Conservation (phyloP, 345 rosid genomes). For the Anacardium occidentale region DNA sequence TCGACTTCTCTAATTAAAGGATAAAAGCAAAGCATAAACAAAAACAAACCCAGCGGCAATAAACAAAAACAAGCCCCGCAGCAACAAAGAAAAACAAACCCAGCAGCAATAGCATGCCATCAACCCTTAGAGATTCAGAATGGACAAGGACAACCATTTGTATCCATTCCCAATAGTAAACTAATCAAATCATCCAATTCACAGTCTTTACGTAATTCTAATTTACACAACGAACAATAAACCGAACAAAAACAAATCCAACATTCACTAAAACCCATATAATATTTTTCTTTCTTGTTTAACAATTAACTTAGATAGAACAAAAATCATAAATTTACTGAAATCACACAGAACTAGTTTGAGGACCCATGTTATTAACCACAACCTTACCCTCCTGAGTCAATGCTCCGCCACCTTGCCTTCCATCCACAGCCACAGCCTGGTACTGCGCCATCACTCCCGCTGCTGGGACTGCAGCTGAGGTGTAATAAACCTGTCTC, state of each 20-base stretch:
- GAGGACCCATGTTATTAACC: conserved; percentile 27
- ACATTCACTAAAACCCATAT: conserved; percentile 19
- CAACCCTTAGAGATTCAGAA: background rate
- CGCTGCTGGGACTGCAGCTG: conserved; percentile 15
- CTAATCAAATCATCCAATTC: conserved; percentile 15
- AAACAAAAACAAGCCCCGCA: background rate
- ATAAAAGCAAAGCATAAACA: background rate
- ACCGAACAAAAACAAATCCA: conserved; percentile 7
- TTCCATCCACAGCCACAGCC: conserved; percentile 22
- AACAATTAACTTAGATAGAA: background rate
- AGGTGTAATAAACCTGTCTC: conserved; percentile 49
- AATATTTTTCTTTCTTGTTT: conserved; percentile 18
- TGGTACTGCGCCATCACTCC: conserved; percentile 33
- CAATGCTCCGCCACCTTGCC: conserved; percentile 31
- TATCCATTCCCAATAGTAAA: background rate
- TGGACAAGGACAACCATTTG: background rate
- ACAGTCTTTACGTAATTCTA: conserved; percentile 1
- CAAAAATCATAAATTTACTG: conserved; percentile 3
- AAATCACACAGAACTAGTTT: conserved; percentile 31
- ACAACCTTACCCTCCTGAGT: conserved; percentile 50
- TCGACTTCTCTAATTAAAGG: background rate
- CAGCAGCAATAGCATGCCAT: background rate
- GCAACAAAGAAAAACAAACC: background rate
- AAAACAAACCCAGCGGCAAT: background rate
- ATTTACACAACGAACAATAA: conserved; percentile 6